phyloP scores from a whole-genome alignment of 1,139 yeast species.

The Pichia norvegensis region DNA sequence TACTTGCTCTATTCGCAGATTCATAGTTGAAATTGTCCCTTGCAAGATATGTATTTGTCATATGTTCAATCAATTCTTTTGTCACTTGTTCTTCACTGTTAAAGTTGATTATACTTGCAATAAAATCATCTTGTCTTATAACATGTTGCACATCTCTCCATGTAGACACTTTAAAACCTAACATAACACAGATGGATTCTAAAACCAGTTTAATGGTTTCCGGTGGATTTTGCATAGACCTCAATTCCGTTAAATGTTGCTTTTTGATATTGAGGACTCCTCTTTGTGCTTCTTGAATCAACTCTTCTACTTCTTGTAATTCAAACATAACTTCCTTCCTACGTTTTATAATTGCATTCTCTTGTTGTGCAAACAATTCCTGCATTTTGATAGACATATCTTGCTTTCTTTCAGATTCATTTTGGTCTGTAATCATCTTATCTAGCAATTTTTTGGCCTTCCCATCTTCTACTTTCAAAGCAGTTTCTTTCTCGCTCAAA shows the following conservation, averaged over 20 bases:
- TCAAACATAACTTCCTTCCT: conserved; percentile 51
- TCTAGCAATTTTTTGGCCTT: conserved; percentile 70
- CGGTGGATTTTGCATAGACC: conserved; percentile 91
- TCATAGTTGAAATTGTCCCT: conserved; percentile 63
- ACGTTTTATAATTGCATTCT: conserved; percentile 50
- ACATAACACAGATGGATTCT: conserved; percentile 78
- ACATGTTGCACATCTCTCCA: conserved; percentile 87
- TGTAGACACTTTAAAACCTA: conserved; percentile 59
- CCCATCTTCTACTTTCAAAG: conserved; percentile 47
- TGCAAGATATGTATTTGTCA: conserved; percentile 55
- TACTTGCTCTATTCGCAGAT: conserved; percentile 79
- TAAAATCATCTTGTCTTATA: conserved; percentile 80
- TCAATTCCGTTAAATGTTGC: conserved; percentile 80
- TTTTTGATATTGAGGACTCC: conserved; percentile 90
- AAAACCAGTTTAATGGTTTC: conserved; percentile 75
- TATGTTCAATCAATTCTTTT: conserved; percentile 41
- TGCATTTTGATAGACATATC: conserved; percentile 80
- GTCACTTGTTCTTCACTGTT: conserved; percentile 57
- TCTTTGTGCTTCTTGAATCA: conserved; percentile 71
- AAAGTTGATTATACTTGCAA: conserved; percentile 70
- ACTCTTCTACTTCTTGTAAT: conserved; percentile 73
- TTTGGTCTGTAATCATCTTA: conserved; percentile 78
- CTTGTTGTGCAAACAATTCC: conserved; percentile 61
- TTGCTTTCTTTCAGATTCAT: conserved; percentile 84
- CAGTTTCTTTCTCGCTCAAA: conserved; percentile 46